Evolutionary conservation across 106 monocot species (phyloP).

Genomic region (Dendrobium officinale): DNA sequence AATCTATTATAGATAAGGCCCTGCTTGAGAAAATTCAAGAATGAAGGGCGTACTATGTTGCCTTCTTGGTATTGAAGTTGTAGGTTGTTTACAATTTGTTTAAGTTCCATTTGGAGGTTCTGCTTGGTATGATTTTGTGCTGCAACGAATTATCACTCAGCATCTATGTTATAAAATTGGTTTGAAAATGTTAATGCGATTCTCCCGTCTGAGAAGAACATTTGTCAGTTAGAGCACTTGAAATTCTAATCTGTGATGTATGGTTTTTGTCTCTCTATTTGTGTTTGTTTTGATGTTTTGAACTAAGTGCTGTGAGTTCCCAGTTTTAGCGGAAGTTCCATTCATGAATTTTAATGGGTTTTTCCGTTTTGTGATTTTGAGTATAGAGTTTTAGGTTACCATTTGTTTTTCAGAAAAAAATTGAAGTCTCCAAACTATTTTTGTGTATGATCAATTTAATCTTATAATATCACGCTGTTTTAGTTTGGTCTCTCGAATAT

Average conservation of each 20-base stretch:
- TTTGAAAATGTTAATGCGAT: background rate
- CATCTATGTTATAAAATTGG: background rate
- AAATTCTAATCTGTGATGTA: background rate
- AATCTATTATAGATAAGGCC: background rate
- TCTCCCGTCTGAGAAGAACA: background rate
- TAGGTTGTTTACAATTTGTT: background rate
- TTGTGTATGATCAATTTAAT: too few relatives aligned
- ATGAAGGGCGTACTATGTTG: background rate
- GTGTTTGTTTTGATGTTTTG: background rate
- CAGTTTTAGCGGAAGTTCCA: too few relatives aligned
- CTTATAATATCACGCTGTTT: too few relatives aligned
- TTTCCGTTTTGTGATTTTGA: too few relatives aligned
- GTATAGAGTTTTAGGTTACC: too few relatives aligned
- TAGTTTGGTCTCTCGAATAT: too few relatives aligned
- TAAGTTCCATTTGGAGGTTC: background rate
- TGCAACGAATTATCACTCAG: background rate
- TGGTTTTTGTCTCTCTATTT: background rate
- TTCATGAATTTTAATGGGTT: too few relatives aligned
- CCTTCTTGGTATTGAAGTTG: background rate
- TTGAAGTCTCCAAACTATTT: too few relatives aligned
- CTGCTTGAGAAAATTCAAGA: background rate
- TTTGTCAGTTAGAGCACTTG: background rate
- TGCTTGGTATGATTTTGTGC: background rate
- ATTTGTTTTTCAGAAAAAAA: too few relatives aligned
- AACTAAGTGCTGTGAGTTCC: too few relatives aligned